Conservation (phyloP, 176 grass and related monocot species). For the Rhynchospora tenuis region DNA sequence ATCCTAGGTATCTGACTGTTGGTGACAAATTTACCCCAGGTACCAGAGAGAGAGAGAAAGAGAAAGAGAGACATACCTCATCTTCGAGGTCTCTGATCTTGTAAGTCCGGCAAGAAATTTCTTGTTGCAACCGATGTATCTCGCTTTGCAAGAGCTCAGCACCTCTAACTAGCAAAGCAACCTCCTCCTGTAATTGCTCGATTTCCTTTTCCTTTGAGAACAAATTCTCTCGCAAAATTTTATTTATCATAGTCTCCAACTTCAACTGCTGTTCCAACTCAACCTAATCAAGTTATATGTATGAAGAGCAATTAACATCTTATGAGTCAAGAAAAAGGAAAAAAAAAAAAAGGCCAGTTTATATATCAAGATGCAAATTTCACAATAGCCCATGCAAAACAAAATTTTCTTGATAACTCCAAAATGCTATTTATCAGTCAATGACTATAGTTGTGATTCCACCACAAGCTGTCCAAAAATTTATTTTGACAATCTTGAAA, state of each 20-base stretch:
- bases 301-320: background rate
- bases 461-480: background rate
- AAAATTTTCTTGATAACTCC: background rate
- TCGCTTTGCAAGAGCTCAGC: conserved; percentile 62
- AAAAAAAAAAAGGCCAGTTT: background rate
- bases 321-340: background rate
- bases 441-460: background rate
- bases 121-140: conserved; percentile 75
- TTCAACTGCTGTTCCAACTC: conserved; percentile 59
- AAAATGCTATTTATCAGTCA: background rate
- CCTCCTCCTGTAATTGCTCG: conserved; percentile 56
- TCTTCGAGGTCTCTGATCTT: conserved; percentile 69
- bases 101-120: conserved; percentile 68
- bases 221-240: conserved; percentile 68
- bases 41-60: background rate
- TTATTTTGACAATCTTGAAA: background rate
- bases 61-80: conserved; percentile 41
- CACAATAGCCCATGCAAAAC: background rate
- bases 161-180: conserved; percentile 56
- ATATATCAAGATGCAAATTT: background rate
- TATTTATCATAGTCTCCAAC: conserved; percentile 67
- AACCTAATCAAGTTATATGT: conserved; percentile 35
- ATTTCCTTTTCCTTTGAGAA: conserved; percentile 67
- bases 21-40: background rate
- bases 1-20: background rate